Base-by-base conservation (phyloP, 108 stramenopile genomes). In the Skeletonema potamos region DNA sequence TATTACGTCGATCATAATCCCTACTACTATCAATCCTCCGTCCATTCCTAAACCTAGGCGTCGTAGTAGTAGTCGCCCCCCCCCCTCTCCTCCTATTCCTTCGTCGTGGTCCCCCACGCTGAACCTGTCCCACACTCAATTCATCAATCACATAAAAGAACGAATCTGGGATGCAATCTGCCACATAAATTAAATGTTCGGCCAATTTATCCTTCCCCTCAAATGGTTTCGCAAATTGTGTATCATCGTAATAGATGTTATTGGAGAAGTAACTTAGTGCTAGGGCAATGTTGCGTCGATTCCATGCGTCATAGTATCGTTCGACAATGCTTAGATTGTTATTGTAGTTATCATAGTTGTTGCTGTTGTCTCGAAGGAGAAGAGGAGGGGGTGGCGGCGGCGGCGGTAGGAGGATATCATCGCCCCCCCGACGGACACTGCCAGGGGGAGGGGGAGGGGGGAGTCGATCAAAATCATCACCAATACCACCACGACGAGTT, bases 241-340 rank as follows among this genome's bases (percentile, higher is more conserved):
- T 88, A 39, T 88, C 86, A 58, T 90, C 85, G 62, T 88, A 83
- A 17, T 77, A 73, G 22, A 81, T 62, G 30, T 85, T 70, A 13
- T 85, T 81, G 20, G 67, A 66, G 54, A 88, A 88, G 54, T 57
- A 81, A 17, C 76, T 58, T 12, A 84, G 70, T 6, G 89, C 89
- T 4, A 68, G 44, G 8, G 72, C 82, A 62, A 90, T 85, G 56
- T 88, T 79, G 33, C 89, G 78, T 39, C 54, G 59, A 70, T 90
- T 90, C 89, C 89, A 90, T 12, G 86, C 83, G 8, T 84, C 75
- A 37, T 81, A 86, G 72, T 86, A 86, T 58, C 27, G 55, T 74
- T 86, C 83, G 3, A 86, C 79, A 29, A 74, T 41, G 63, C 46
- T 41, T 13, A 68, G 36, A 22, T 24, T 51, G 18, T 20, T 22